Conservation (phyloP, 1,284 basidiomycete genomes). For the Quambalaria eucalypti region DNA sequence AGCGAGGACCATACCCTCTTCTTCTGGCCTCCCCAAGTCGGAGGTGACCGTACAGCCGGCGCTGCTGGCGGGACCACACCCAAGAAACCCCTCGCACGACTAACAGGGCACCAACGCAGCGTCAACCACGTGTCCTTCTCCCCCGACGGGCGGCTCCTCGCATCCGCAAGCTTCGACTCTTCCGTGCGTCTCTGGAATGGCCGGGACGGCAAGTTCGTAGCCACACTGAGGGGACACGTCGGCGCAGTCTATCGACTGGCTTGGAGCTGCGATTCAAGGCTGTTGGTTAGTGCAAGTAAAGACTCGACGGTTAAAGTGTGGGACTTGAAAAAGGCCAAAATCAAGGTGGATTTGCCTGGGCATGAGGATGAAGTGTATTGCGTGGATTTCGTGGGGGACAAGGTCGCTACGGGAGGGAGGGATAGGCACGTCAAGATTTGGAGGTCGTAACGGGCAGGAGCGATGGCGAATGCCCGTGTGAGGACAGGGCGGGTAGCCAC, state of each 20-base stretch:
- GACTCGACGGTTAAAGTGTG: constrained; percentile 67
- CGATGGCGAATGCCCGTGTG: too few species aligned
- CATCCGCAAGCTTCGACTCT: constrained; percentile 84
- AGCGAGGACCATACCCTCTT: constrained; percentile 75
- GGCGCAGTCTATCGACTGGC: constrained; percentile 86
- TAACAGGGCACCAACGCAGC: constrained; percentile 92
- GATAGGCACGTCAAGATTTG: constrained; percentile 57
- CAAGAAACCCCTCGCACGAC: constrained; percentile 74
- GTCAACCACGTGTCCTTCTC: constrained; percentile 91
- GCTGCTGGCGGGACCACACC: constrained; percentile 62
- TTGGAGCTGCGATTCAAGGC: constrained; percentile 86
- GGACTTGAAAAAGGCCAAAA: constrained; percentile 55
- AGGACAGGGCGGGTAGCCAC: too few species aligned
- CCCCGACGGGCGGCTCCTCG: constrained; percentile 83
- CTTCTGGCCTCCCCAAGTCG: constrained; percentile 41
- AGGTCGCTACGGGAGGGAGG: constrained; percentile 83
- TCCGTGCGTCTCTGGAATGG: constrained; percentile 78
- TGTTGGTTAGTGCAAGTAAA: constrained; percentile 87
- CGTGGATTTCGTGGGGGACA: constrained; percentile 68
- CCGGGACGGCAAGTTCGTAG: constrained; percentile 66
- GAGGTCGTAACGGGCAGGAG: constrained; percentile 1
- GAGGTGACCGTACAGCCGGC: constrained; percentile 59
- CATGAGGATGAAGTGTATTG: constrained; percentile 98
- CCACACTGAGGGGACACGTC: constrained; percentile 79
- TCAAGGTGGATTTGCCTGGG: constrained; percentile 83